These are phyloP conservation scores for Crithidia thermophila DNA, from an alignment of 208 protist genomes.

Conservation along the genomic window DNA sequence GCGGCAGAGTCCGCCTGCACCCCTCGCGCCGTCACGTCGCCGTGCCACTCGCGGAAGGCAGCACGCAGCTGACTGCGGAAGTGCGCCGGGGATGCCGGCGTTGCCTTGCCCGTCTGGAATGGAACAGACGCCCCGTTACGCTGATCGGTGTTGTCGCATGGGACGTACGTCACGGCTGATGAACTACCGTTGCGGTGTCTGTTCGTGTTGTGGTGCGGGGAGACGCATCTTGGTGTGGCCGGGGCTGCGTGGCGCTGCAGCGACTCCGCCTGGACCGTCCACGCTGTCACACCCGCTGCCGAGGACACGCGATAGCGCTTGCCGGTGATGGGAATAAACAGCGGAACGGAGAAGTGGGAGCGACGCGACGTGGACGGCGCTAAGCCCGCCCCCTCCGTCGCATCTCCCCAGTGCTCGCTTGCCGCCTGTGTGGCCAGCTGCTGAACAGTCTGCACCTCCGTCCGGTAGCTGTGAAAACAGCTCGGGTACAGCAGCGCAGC, in stretches of 20 bases:
- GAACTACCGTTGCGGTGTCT: too few species aligned
- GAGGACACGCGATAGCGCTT: constrained; percentile 7
- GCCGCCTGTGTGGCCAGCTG: constrained; percentile 7
- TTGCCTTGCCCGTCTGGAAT: too few species aligned
- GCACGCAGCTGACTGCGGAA: neutral
- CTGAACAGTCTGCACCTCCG: constrained; percentile 20
- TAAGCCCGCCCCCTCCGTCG: neutral
- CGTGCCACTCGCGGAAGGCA: constrained; percentile 4
- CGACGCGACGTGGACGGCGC: neutral
- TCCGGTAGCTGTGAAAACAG: constrained; percentile 27
- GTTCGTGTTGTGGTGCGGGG: too few species aligned
- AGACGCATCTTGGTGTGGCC: too few species aligned
- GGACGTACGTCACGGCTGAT: too few species aligned
- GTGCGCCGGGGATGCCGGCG: neutral
- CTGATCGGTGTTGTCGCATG: too few species aligned
- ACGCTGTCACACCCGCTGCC: neutral
- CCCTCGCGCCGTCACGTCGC: neutral
- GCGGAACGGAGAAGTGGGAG: neutral
- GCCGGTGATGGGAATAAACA: neutral
- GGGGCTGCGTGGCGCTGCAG: too few species aligned
- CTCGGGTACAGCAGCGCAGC: constrained; percentile 19
- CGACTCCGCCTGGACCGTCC: constrained; percentile 6
- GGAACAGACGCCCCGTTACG: too few species aligned
- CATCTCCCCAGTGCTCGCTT: too few species aligned
- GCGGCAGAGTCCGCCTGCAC: too few species aligned